Evolutionary conservation across 2,329 filamentous ascomycete genomes (phyloP), one percentile per base, ranked within the genome.

Genomic region (Pseudopyricularia javanii): DNA sequence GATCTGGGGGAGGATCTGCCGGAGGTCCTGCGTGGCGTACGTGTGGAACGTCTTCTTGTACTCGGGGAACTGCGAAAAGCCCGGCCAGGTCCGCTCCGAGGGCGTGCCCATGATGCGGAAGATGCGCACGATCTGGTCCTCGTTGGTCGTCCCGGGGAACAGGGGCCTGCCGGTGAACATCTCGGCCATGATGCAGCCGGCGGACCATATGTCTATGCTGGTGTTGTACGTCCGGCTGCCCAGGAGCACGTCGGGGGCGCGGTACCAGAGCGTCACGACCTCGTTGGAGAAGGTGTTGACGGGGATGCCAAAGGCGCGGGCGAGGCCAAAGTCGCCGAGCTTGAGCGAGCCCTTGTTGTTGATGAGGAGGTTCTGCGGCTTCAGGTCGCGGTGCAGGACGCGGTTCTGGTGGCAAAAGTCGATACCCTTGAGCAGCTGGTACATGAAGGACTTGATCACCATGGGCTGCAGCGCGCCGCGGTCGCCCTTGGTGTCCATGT

Each of bases 121-220:
- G 68, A 98, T 98, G 66, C 94, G 90, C 57, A 95, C 79, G 51
- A 97, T 83, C 68, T 98, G 93, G 65, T 98, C 93, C 68, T 98
- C 93, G 67, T 98, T 98, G 35, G 93, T 96, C 2, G 93, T 98
- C 54, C 93, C 93, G 0, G 93, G 93, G 72, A 98, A 98, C 7
- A 98, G 78, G 0, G 93, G 93, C 17, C 93, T 81, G 4, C 93
- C 93, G 0, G 91, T 96, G 69, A 94, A 97, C 90, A 98, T 96
- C 71, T 98, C 93, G 9, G 93, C 93, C 93, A 98, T 97, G 74
- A 98, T 98, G 69, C 93, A 98, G 54, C 93, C 93, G 7, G 93
- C 93, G 7, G 89, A 95, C 93, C 93, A 98, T 66, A 98, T 97
- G 64, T 98, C 93, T 67, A 98, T 97, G 70, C 89, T 95, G n/a